Conservation (phyloP, 176 grass and related monocot genomes). For the Juncus effusus region DNA sequence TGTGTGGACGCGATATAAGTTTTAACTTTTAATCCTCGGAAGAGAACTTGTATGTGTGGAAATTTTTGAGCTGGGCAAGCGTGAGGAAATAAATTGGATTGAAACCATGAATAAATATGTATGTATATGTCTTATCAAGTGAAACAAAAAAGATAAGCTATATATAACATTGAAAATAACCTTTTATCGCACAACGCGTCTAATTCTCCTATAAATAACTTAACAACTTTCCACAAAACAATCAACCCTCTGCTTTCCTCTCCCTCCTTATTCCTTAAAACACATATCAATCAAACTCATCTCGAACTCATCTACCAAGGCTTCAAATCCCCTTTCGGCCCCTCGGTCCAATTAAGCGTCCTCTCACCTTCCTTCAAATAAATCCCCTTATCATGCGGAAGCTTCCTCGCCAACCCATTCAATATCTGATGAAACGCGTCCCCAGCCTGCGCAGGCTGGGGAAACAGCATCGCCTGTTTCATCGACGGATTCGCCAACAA, state of each 20-base stretch:
- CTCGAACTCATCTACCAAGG: constrained; percentile 46
- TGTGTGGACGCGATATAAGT: too few species aligned
- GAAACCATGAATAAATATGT: too few species aligned
- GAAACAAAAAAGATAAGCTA: too few species aligned
- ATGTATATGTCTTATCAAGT: too few species aligned
- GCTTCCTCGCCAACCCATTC: constrained; percentile 78
- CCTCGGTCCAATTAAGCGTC: constrained; percentile 69
- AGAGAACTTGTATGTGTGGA: too few species aligned
- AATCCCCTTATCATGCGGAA: constrained; percentile 47
- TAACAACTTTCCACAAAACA: constrained; percentile 1
- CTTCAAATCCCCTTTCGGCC: constrained; percentile 63
- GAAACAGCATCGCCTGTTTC: constrained; percentile 92
- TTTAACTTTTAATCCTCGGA: too few species aligned
- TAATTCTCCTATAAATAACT: constrained; percentile 2
- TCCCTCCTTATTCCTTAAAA: neutral
- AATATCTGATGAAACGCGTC: constrained; percentile 91
- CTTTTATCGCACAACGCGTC: constrained; percentile 1
- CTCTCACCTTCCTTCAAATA: constrained; percentile 61
- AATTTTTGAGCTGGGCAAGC: too few species aligned
- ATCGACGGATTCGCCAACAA: constrained; percentile 80
- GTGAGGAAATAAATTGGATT: too few species aligned
- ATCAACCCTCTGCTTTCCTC: constrained; percentile 2
- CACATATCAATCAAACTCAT: constrained; percentile 9
- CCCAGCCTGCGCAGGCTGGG: constrained; percentile 62
- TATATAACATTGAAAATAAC: neutral